Base-by-base conservation (phyloP, 371 early-diverging fungal species). In the Mucor piriformis region DNA sequence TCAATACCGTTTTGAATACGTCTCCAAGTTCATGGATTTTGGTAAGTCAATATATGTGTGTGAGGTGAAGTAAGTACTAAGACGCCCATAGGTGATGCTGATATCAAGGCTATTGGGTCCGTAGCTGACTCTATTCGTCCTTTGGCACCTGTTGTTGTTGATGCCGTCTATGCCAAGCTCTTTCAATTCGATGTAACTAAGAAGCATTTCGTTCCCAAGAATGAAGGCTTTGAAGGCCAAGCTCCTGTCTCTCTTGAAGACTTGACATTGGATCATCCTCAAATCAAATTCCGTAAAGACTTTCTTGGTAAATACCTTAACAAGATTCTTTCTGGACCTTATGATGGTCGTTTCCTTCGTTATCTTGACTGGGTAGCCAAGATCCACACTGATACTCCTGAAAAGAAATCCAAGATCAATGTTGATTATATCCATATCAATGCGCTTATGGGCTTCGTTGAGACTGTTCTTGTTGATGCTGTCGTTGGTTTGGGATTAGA, bases 361-460 rank as follows among this genome's bases (percentile, higher is more conserved):
- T 94, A 94, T 64, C 77, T 93, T 38, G 93, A 90, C 52, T 88
- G 85, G 77, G 88, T 88, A 23, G 89, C 88, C 35, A 83, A 88
- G 63, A 88, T 90, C 51, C 81, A 80, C 44, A 74, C 73, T 3
- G 85, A 88, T 32, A 90, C 88, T 13, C 88, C 88, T 34, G 72
- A 71, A 56, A 93, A 92, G 69, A 87, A 83, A 70, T 82, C 85
- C 24, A 85, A 81, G 49, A 91, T 92, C 68, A 87, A 91, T 43
- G 92, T 93, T 37, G 94, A 93, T 33, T 87, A 92, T 62, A 86
- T 94, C 58, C 94, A 94, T 69, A 75, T 83, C 69, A 88, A 88
- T 38, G 92, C 92, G 0, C 72, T 94, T 44, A 73, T 94, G 63
- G 92, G 88, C 3, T 94, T 75, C 54, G 83, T 93, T 38, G 82